Percentiles rank a stretch among this genome's conserved stretches.
These are phyloP conservation scores for Cryomyces minteri DNA, from an alignment of 495 filamentous ascomycete genomes.

Conservation along the genomic window DNA sequence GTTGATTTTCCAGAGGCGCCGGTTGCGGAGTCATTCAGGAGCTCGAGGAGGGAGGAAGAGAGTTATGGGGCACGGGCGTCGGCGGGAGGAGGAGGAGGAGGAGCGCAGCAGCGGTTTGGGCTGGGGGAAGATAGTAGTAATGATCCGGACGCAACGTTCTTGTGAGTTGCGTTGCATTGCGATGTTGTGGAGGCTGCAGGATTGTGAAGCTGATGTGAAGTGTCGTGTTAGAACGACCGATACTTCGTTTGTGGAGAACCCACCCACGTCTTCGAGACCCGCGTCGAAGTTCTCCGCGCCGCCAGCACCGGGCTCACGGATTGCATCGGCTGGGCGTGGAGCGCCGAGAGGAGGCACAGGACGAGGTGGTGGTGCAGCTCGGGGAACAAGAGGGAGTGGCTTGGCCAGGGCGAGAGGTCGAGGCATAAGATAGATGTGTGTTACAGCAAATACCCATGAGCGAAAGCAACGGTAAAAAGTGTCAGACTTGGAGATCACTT, in stretches of 20 bases:
- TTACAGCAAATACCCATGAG: too few species aligned
- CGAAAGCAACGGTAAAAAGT: too few species aligned
- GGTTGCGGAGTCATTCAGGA: slow-evolving; percentile 52
- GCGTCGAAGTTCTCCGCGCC: slow-evolving; percentile 44
- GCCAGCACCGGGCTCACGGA: slow-evolving; percentile 11
- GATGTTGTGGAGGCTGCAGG: too few species aligned
- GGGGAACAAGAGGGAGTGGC: not conserved
- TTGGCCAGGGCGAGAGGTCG: not conserved
- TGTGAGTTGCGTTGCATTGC: slow-evolving; percentile 34
- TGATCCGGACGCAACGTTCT: slow-evolving; percentile 68
- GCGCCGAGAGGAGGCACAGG: not conserved
- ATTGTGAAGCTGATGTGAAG: too few species aligned
- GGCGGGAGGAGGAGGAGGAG: too few species aligned
- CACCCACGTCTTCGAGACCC: slow-evolving; percentile 46
- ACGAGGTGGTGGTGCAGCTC: not conserved
- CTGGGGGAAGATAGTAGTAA: too few species aligned
- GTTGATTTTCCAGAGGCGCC: slow-evolving; percentile 86
- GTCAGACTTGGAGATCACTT: too few species aligned
- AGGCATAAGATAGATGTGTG: not conserved
- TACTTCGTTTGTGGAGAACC: slow-evolving; percentile 84
- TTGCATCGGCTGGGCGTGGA: slow-evolving; percentile 1
- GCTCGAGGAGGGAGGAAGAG: slow-evolving; percentile 19
- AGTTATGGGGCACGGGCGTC: too few species aligned
- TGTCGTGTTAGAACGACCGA: slow-evolving; percentile 56
- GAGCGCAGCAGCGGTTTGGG: too few species aligned